A percentile compares a stretch with the other conserved stretches of the same genome.
phyloP scores from a whole-genome alignment of 148 eudicot genomes.

The Limonium bicolor region DNA sequence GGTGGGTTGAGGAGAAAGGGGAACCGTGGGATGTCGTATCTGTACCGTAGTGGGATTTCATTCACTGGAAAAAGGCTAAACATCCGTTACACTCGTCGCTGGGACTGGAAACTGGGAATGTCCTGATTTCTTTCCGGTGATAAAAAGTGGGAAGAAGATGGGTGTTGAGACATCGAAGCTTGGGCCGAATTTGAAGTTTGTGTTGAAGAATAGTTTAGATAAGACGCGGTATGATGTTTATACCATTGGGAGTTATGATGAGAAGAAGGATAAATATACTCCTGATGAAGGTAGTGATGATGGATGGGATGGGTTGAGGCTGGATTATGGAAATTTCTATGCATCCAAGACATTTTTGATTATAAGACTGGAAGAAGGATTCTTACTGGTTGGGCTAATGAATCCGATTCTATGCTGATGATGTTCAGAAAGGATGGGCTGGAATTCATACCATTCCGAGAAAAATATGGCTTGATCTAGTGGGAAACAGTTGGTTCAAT shows the following conservation, averaged over 20 bases:
- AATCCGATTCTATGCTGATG: too few relatives aligned
- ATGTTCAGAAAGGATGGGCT: too few relatives aligned
- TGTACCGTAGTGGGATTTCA: conserved; percentile 49
- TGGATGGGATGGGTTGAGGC: conserved; percentile 56
- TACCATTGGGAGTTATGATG: conserved; percentile 33
- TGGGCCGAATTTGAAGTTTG: conserved; percentile 26
- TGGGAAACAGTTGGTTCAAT: conserved; percentile 44
- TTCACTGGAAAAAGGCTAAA: conserved; percentile 37
- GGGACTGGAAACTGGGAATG: conserved; percentile 69
- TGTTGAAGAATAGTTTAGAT: conserved; percentile 62
- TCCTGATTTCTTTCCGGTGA: conserved; percentile 57
- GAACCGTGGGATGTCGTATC: conserved; percentile 28
- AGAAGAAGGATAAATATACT: conserved; percentile 12
- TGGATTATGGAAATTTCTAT: conserved; percentile 64
- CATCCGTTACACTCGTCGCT: conserved; percentile 36
- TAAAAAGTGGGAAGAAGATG: conserved; percentile 5
- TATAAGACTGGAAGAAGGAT: conserved; percentile 24
- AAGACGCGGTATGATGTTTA: conserved; percentile 45
- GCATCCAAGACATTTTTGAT: conserved; percentile 64
- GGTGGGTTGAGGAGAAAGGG: conserved; percentile 26
- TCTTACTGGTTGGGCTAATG: conserved; percentile 70
- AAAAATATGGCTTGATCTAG: conserved; percentile 27
- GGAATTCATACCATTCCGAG: too few relatives aligned
- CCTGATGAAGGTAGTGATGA: conserved; percentile 33
- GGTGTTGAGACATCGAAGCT: conserved; percentile 26